Conservation (phyloP, 345 rosid genomes). For the Excoecaria cochinchinensis region DNA sequence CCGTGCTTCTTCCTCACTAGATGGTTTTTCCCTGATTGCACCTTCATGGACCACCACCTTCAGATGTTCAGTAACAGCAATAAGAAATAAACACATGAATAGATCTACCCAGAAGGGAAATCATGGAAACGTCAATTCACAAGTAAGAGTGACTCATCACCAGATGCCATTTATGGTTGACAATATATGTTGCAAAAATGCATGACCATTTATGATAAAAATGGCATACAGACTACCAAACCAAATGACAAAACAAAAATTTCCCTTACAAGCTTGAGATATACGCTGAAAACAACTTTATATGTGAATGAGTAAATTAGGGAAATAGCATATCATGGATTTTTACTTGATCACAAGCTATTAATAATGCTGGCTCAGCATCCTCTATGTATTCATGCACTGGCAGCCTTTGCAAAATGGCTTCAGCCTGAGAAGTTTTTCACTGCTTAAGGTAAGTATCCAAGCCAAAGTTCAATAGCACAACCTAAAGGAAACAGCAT, state of each 20-base stretch:
- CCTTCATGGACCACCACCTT: constrained; percentile 92
- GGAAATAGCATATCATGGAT: constrained; percentile 19
- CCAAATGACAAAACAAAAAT: background rate
- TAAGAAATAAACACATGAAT: constrained; percentile 26
- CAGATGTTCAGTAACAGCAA: constrained; percentile 36
- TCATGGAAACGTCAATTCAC: background rate
- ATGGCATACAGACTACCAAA: background rate
- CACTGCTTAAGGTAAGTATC: constrained; percentile 30
- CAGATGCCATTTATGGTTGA: constrained; percentile 42
- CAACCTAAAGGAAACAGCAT: constrained; percentile 10
- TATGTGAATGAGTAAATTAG: constrained; percentile 2
- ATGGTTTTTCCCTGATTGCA: constrained; percentile 78
- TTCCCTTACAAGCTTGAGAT: constrained; percentile 3
- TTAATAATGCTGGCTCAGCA: constrained; percentile 56
- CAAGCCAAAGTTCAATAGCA: constrained; percentile 9
- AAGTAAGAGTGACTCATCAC: constrained; percentile 25
- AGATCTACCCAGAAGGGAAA: constrained; percentile 16
- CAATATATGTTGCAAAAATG: constrained; percentile 25
- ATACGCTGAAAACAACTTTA: constrained; percentile 1
- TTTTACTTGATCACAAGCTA: constrained; percentile 83
- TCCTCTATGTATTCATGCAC: constrained; percentile 43
- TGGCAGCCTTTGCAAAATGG: constrained; percentile 60
- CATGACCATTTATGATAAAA: too few relatives aligned
- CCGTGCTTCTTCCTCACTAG: constrained; percentile 66
- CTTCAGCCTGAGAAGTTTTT: constrained; percentile 69